Evolutionary conservation across 108 stramenopile genomes (phyloP).

Genomic region (Cyclotella sp.): DNA sequence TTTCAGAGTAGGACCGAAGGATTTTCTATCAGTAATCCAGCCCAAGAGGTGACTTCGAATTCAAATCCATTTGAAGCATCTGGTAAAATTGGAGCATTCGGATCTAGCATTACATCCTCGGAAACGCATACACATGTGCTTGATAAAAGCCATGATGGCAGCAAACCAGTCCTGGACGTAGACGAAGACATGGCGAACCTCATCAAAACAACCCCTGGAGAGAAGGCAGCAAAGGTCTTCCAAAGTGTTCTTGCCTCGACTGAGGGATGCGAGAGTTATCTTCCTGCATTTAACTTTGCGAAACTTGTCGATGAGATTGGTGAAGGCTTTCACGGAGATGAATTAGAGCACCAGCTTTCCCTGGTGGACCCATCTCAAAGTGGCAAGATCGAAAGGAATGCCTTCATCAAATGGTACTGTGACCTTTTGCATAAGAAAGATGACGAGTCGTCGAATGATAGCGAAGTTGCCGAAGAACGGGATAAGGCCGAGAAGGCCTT

Average conservation of each 20-base stretch:
- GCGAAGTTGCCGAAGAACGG: slow-evolving; percentile 70
- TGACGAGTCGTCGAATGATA: slow-evolving; percentile 60
- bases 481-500: slow-evolving; percentile 64
- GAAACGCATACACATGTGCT: slow-evolving; percentile 10
- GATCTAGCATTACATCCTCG: slow-evolving; percentile 31
- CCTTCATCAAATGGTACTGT: slow-evolving; percentile 80
- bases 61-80: slow-evolving; percentile 34
- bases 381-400: slow-evolving; percentile 52
- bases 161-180: not conserved
- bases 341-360: slow-evolving; percentile 67
- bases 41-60: not conserved
- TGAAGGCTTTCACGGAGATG: slow-evolving; percentile 89
- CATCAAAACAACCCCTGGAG: slow-evolving; percentile 13
- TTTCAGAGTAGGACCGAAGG: slow-evolving; percentile 1
- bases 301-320: slow-evolving; percentile 77
- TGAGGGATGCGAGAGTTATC: slow-evolving; percentile 21
- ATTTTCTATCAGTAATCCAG: slow-evolving; percentile 16
- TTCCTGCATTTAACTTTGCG: slow-evolving; percentile 65
- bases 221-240: slow-evolving; percentile 53
- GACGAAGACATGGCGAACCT: not conserved
- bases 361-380: slow-evolving; percentile 58
- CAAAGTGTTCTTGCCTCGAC: slow-evolving; percentile 52
- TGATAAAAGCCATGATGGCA: slow-evolving; percentile 14
- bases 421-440: slow-evolving; percentile 51
- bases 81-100: slow-evolving; percentile 20